Evolutionary conservation across 805 yeast species (phyloP).

Genomic region (Candida hungchunana): DNA sequence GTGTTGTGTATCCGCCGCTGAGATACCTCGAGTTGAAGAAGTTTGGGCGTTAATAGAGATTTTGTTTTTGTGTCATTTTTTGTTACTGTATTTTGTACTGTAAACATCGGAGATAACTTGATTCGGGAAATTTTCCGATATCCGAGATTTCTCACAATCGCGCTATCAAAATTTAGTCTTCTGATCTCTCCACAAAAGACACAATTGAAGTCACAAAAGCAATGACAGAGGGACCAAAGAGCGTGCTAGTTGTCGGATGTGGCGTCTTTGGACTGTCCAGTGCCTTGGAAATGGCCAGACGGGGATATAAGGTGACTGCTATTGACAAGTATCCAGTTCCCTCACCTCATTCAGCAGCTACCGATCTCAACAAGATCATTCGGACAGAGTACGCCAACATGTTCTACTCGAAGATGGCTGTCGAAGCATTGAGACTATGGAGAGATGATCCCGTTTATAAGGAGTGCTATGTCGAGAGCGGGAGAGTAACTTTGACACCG

Average conservation of each 20-base stretch:
- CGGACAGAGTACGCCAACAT: slow-evolving; percentile 43
- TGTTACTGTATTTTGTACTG: too few species aligned
- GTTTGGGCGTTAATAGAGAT: slow-evolving; percentile 40
- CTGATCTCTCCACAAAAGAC: too few species aligned
- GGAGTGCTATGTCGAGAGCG: slow-evolving; percentile 36
- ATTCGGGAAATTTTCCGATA: too few species aligned
- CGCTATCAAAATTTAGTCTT: too few species aligned
- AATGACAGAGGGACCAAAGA: too few species aligned
- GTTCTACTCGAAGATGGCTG: slow-evolving; percentile 38
- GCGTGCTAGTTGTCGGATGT: slow-evolving; percentile 31
- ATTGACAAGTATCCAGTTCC: slow-evolving; percentile 40
- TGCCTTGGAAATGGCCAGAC: slow-evolving; percentile 33
- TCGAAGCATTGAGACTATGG: slow-evolving; percentile 43
- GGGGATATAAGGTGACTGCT: slow-evolving; percentile 31
- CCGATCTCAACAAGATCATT: slow-evolving; percentile 46
- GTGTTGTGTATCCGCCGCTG: slow-evolving; percentile 54
- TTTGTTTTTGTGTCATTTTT: not conserved
- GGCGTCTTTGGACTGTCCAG: slow-evolving; percentile 47
- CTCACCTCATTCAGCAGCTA: slow-evolving; percentile 43
- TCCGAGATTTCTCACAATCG: too few species aligned
- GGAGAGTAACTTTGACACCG: slow-evolving; percentile 37
- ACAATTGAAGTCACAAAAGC: too few species aligned
- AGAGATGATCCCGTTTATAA: slow-evolving; percentile 28
- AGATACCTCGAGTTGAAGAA: slow-evolving; percentile 61
- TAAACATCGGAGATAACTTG: too few species aligned